Evolutionary conservation across 306 rosid species (phyloP).

Genomic region (Canavalia ensiformis): DNA sequence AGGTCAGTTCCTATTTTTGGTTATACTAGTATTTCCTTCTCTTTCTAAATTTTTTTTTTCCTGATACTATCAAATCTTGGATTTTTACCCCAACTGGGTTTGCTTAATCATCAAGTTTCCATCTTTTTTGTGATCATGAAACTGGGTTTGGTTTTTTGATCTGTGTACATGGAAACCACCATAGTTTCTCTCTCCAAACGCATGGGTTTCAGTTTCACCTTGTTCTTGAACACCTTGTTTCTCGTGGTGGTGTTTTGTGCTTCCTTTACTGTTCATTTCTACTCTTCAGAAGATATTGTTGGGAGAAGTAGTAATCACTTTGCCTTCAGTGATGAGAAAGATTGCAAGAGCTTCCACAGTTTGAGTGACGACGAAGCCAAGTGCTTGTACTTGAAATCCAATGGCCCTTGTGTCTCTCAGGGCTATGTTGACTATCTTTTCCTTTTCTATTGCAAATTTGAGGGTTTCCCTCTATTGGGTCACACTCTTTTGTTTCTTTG

Average conservation of each 20-base stretch:
- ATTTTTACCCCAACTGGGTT: constrained; percentile 15
- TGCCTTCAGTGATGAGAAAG: constrained; percentile 3
- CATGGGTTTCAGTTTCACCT: constrained; percentile 47
- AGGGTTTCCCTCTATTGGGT: constrained; percentile 54
- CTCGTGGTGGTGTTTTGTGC: constrained; percentile 51
- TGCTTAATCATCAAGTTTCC: constrained; percentile 39
- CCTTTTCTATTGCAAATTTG: constrained; percentile 69
- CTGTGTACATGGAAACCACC: constrained; percentile 14
- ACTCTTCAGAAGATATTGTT: constrained; percentile 51
- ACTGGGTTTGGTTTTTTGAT: constrained; percentile 40
- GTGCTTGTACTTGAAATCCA: constrained; percentile 59
- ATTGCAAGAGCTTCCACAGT: constrained; percentile 54
- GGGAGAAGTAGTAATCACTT: constrained; percentile 5
- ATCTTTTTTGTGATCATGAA: constrained; percentile 33
- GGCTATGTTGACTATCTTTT: constrained; percentile 61
- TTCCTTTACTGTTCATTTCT: constrained; percentile 44
- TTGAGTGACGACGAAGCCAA: constrained; percentile 52
- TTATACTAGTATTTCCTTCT: no score
- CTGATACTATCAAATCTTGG: neutral
- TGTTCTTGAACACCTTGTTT: constrained; percentile 62
- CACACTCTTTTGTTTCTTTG: constrained; percentile 56
- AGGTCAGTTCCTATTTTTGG: constrained; percentile 23
- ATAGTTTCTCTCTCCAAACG: constrained; percentile 32
- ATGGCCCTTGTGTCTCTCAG: constrained; percentile 60
- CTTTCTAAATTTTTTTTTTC: neutral